Evolutionary conservation across 495 filamentous ascomycete genomes (phyloP).

Genomic region (Neurospora sp.): DNA sequence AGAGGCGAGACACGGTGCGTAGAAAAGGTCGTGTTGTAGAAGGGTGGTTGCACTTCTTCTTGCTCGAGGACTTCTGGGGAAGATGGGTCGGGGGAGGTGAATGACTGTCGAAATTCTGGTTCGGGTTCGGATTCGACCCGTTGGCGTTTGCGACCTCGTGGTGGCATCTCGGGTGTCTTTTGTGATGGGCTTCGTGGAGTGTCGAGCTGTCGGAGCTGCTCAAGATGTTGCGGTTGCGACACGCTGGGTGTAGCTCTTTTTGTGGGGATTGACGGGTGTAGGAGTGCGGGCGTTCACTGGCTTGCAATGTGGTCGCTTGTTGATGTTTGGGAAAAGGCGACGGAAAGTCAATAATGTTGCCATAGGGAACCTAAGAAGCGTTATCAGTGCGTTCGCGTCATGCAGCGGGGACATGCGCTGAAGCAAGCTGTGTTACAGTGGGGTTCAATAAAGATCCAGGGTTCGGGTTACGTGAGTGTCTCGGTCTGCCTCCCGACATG

Average conservation of each 20-base stretch:
- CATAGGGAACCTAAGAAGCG: neutral
- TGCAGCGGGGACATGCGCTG: neutral
- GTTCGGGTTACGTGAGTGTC: neutral
- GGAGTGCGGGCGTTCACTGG: neutral
- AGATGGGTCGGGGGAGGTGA: neutral
- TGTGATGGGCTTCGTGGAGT: too few relatives aligned
- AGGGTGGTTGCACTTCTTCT: conserved; percentile 7
- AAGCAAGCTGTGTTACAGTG: neutral
- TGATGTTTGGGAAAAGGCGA: neutral
- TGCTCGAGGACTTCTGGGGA: neutral
- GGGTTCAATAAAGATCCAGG: neutral
- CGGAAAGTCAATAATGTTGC: neutral
- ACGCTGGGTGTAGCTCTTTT: neutral
- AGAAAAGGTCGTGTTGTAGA: conserved; percentile 41
- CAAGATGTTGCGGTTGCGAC: neutral
- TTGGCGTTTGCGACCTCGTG: neutral
- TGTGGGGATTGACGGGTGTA: neutral
- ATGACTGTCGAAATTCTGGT: neutral
- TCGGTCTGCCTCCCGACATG: neutral
- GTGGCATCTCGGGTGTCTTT: neutral
- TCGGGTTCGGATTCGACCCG: neutral
- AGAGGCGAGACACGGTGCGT: conserved; percentile 36
- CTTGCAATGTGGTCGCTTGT: neutral
- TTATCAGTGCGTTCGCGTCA: neutral
- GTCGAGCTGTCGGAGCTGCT: neutral